A percentile compares a stretch with the other conserved stretches of the same genome.
Conservation (phyloP, 257 asterid species). For the Oldenlandia corymbosa region DNA sequence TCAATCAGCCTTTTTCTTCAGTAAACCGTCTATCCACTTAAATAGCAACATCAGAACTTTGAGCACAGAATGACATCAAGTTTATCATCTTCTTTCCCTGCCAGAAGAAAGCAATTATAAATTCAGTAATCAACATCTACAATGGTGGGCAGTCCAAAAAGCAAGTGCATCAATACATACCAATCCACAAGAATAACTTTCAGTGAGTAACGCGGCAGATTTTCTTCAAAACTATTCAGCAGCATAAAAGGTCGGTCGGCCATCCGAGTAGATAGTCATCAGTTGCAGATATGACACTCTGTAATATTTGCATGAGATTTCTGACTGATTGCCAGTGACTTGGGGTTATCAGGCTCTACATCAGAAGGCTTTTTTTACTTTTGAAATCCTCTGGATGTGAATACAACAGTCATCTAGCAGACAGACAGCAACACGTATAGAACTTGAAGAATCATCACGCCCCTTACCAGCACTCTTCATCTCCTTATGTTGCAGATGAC, state of each 20-base stretch:
- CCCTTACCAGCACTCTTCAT: slow-evolving; percentile 27
- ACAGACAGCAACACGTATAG: slow-evolving; percentile 39
- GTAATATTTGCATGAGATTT: slow-evolving; percentile 61
- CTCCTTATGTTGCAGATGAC: slow-evolving; percentile 25
- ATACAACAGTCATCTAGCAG: slow-evolving; percentile 39
- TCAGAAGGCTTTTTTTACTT: slow-evolving; percentile 86
- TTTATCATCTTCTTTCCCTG: slow-evolving; percentile 77
- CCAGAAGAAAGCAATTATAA: slow-evolving; percentile 17
- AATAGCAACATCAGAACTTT: slow-evolving; percentile 47
- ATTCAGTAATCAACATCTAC: not conserved
- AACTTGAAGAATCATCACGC: slow-evolving; percentile 26
- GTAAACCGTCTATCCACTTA: slow-evolving; percentile 46
- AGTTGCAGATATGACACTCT: slow-evolving; percentile 65
- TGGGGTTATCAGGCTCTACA: slow-evolving; percentile 70
- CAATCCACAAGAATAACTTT: slow-evolving; percentile 87
- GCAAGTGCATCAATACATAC: slow-evolving; percentile 27
- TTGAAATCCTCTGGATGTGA: slow-evolving; percentile 28
- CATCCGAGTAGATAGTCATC: slow-evolving; percentile 74
- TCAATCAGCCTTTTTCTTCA: slow-evolving; percentile 27
- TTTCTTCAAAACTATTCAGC: slow-evolving; percentile 49
- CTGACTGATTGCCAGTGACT: slow-evolving; percentile 61
- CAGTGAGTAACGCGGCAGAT: slow-evolving; percentile 44
- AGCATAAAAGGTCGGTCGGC: slow-evolving; percentile 90
- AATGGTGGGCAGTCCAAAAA: not conserved
- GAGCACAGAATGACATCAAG: slow-evolving; percentile 81